phyloP scores from a whole-genome alignment of 371 early-diverging fungal species.

The Batrachochytrium dendrobatidis region DNA sequence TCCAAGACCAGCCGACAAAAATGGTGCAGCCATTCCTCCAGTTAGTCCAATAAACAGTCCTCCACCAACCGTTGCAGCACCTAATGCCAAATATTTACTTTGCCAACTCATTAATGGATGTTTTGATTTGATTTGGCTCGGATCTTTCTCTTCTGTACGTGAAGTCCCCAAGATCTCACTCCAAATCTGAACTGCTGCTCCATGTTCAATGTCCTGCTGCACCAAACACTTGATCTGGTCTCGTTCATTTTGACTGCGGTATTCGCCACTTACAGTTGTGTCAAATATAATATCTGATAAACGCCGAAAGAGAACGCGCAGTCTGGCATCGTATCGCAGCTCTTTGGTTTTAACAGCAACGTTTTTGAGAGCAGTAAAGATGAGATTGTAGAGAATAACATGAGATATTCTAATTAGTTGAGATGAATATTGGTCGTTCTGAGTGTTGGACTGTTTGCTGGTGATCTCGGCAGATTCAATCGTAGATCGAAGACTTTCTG shows the following conservation, averaged over 20 bases:
- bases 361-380: slow-evolving; percentile 9
- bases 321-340: slow-evolving; percentile 18
- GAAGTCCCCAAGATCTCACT: background rate
- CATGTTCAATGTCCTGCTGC: slow-evolving; percentile 14
- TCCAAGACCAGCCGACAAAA: slow-evolving; percentile 83
- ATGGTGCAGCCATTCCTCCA: slow-evolving; percentile 21
- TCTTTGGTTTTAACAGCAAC: slow-evolving; percentile 6
- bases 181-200: slow-evolving; percentile 11
- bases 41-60: slow-evolving; percentile 21
- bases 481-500: background rate
- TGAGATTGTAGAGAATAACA: slow-evolving; percentile 13
- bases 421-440: background rate
- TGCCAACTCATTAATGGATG: background rate
- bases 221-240: slow-evolving; percentile 5
- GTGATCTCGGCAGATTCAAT: background rate
- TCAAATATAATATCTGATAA: slow-evolving; percentile 5
- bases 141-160: slow-evolving; percentile 6
- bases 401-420: background rate
- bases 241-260: background rate
- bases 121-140: slow-evolving; percentile 6
- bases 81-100: background rate
- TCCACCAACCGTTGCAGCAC: slow-evolving; percentile 17
- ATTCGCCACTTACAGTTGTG: background rate
- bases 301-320: slow-evolving; percentile 8
- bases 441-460: background rate